Evolutionary conservation across 495 filamentous ascomycete species (phyloP).

Genomic region (Daldinia grandis): DNA sequence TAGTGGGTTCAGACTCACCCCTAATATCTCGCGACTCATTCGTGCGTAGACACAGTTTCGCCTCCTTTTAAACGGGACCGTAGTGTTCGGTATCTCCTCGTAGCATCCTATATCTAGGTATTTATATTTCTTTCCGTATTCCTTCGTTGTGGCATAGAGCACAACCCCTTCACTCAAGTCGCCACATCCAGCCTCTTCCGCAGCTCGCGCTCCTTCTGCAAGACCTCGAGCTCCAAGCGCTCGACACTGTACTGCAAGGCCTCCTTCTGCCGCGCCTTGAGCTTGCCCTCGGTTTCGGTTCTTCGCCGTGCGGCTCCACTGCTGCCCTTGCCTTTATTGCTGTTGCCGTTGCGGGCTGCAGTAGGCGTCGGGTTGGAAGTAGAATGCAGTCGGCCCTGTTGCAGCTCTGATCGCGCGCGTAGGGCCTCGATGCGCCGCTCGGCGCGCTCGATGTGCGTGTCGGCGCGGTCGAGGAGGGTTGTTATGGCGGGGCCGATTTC

Average conservation of each 20-base stretch:
- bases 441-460: constrained; percentile 55
- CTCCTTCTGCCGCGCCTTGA: constrained; percentile 53
- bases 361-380: background rate
- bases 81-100: background rate
- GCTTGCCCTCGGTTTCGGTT: constrained; percentile 40
- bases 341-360: background rate
- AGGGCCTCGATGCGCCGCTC: constrained; percentile 58
- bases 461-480: constrained; percentile 57
- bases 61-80: background rate
- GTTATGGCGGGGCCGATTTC: constrained; percentile 59
- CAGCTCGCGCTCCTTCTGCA: constrained; percentile 62
- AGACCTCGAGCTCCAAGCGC: constrained; percentile 59
- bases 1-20: too few species aligned
- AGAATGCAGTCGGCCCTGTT: constrained; percentile 53
- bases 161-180: constrained; percentile 1
- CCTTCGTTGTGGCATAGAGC: background rate
- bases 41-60: background rate
- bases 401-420: constrained; percentile 57
- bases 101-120: background rate
- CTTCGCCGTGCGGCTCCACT: constrained; percentile 22
- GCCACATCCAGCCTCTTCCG: constrained; percentile 52
- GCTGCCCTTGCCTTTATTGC: background rate
- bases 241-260: constrained; percentile 60
- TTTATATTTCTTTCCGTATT: background rate
- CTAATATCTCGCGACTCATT: background rate